Base-by-base conservation (phyloP, 345 rosid genomes). In the Firmiana major region DNA sequence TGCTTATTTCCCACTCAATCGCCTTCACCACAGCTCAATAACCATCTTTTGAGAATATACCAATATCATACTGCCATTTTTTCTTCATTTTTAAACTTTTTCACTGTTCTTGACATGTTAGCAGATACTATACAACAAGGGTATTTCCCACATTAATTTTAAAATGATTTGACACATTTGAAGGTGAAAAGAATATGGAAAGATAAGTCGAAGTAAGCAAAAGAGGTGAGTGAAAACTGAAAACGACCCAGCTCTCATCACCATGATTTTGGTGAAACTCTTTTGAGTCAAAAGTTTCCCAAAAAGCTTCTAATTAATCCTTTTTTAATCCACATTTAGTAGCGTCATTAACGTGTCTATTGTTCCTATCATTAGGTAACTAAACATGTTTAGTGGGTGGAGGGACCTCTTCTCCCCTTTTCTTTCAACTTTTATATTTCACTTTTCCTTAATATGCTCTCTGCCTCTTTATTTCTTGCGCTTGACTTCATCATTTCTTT, bases 371-470 rank as follows among this genome's bases (percentile, higher is more conserved):
- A 31, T 31, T 3, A 31, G 34, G 34, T 31, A 31, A 31, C 28
- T 78, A 81, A 75, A 15, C 76, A 68, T 53, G 63, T 19, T 70
- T 59, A 77, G 83, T 82, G 84, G 84, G 66, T 75, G 75, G 83
- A 75, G 82, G 83, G 85, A 21, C 76, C 77, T 78, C 60, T 22
- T 17, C 22, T 15, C 53, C 53, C 53, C 17, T 13, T 15, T 12
- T 80, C 45, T 71, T 28, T 64, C 5, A 22, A 17, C 73, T 71
- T 57, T 31, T 31, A 31, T 31, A 31, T 31, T 31, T 31, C 34
- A 31, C 34, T 31, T 31, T 77, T 75, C 78, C 76, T 10, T n/a
- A 62, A 79, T 83, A 19, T 64, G 22, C 26, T 36, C 8, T 7
- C 19, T 36, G 59, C 7, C 59, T 9, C 24, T 54, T n/a, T 54